Conservation (phyloP, 352 stramenopile genomes). For the Pythium sp. region DNA sequence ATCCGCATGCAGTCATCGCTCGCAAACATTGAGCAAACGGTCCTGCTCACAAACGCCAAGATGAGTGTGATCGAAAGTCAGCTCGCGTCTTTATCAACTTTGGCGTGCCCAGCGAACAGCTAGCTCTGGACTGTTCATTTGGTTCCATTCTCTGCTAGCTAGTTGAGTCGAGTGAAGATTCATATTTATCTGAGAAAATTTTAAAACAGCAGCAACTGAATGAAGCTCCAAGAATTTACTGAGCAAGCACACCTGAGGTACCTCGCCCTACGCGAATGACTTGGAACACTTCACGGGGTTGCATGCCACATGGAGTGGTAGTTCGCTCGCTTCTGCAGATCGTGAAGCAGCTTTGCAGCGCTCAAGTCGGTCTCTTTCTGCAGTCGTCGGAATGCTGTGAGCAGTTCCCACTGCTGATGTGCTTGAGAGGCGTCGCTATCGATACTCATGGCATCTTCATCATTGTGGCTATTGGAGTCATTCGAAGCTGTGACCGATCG, state of each 20-base stretch:
- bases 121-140: neutral
- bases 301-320: slow-evolving; percentile 45
- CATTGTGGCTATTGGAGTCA: neutral
- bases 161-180: slow-evolving; percentile 7
- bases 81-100: slow-evolving; percentile 14
- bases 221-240: neutral
- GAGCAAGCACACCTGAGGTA: neutral
- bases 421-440: slow-evolving; percentile 6
- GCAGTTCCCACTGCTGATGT: slow-evolving; percentile 21
- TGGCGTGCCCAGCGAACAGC: slow-evolving; percentile 23
- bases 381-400: slow-evolving; percentile 32
- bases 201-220: neutral
- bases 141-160: neutral
- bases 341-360: slow-evolving; percentile 10
- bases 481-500: neutral
- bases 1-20: slow-evolving; percentile 57
- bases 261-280: too few relatives aligned
- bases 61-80: slow-evolving; percentile 36
- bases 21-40: slow-evolving; percentile 52
- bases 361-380: slow-evolving; percentile 21
- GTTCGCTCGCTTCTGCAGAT: slow-evolving; percentile 40
- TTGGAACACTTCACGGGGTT: neutral
- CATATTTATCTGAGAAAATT: slow-evolving; percentile 11
- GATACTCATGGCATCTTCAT: slow-evolving; percentile 4
- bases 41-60: slow-evolving; percentile 38